These are phyloP conservation scores for Harrya chromipes DNA, from an alignment of 768 basidiomycete genomes.

Conservation along the genomic window DNA sequence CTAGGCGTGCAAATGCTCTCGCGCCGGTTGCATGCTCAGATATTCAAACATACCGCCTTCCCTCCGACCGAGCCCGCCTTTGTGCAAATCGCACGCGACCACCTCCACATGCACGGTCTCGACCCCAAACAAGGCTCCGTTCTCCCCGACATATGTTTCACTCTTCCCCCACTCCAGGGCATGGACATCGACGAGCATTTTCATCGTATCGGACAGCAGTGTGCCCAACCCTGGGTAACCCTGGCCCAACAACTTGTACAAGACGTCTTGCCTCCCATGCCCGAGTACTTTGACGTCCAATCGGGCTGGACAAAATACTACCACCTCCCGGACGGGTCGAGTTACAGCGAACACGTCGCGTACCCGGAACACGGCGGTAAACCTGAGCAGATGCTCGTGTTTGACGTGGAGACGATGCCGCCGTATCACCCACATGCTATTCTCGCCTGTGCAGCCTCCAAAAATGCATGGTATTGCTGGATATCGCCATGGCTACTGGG, in stretches of 20 bases:
- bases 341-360: conserved; percentile 69
- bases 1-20: conserved; percentile 94
- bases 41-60: conserved; percentile 70
- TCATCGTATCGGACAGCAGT: conserved; percentile 64
- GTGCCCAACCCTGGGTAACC: conserved; percentile 74
- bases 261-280: conserved; percentile 56
- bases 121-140: conserved; percentile 76
- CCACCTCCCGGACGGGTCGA: conserved; percentile 67
- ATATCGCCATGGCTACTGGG: conserved; percentile 89
- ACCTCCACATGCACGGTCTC: conserved; percentile 79
- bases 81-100: conserved; percentile 74
- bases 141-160: conserved; percentile 75
- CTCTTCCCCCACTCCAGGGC: conserved; percentile 83
- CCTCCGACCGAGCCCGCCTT: conserved; percentile 57
- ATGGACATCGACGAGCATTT: conserved; percentile 85
- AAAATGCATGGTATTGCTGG: conserved; percentile 93
- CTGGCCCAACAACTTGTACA: conserved; percentile 60
- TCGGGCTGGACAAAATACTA: conserved; percentile 92
- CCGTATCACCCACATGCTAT: conserved; percentile 77
- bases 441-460: conserved; percentile 85
- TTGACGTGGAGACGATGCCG: conserved; percentile 94
- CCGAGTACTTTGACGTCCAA: conserved; percentile 49
- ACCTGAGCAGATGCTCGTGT: conserved; percentile 72
- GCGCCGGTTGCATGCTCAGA: conserved; percentile 71
- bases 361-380: conserved; percentile 61